phyloP scores from a whole-genome alignment of 805 yeast genomes.

The Spencermartinsiella europaea region DNA sequence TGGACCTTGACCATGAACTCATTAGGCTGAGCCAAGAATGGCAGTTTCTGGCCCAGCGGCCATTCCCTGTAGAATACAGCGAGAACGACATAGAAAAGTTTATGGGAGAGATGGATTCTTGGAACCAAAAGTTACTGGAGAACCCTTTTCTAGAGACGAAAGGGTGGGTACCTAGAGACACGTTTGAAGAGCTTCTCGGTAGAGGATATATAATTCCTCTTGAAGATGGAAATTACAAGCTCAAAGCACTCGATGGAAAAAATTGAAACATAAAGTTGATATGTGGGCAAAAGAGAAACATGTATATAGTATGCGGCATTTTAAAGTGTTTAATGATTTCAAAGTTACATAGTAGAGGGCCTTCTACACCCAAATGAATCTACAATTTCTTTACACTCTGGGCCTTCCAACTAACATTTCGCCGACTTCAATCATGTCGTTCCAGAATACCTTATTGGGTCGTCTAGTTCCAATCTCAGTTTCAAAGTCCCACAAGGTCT shows the following conservation, averaged over 20 bases:
- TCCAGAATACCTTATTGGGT: conserved; percentile 88
- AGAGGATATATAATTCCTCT: conserved; percentile 63
- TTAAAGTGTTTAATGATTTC: background rate
- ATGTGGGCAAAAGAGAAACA: conserved; percentile 1
- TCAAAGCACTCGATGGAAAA: conserved; percentile 16
- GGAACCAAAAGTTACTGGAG: conserved; percentile 61
- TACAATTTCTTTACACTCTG: conserved; percentile 10
- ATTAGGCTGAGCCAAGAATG: conserved; percentile 27
- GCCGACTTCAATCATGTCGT: conserved; percentile 63
- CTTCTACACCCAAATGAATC: too few relatives aligned
- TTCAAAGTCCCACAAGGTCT: conserved; percentile 78
- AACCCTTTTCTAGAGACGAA: conserved; percentile 85
- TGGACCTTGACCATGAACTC: conserved; percentile 30
- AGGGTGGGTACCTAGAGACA: conserved; percentile 95
- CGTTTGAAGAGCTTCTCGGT: conserved; percentile 66
- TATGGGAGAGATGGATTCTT: conserved; percentile 52
- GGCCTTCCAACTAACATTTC: conserved; percentile 63
- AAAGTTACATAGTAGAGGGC: too few relatives aligned
- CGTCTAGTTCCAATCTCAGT: conserved; percentile 76
- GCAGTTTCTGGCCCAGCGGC: conserved; percentile 23
- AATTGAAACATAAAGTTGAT: background rate
- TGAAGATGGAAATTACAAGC: conserved; percentile 51
- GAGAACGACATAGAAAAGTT: conserved; percentile 56
- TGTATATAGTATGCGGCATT: too few relatives aligned
- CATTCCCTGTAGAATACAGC: conserved; percentile 57